Base-by-base conservation (phyloP, 371 early-diverging fungal species). In the Mucor piriformis region DNA sequence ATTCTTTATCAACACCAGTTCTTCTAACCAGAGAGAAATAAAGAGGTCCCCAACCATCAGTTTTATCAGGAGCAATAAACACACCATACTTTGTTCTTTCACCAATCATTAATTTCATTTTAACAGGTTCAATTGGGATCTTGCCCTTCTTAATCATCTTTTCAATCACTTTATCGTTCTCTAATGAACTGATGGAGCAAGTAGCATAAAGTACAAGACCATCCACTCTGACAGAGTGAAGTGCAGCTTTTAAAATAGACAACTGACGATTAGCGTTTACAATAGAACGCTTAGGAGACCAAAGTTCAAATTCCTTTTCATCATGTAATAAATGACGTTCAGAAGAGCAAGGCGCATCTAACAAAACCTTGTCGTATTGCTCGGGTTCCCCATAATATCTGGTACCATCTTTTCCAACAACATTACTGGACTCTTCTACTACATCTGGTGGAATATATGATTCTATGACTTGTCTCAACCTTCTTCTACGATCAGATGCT, bases 291-390 rank as follows among this genome's bases (percentile, higher is more conserved):
- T 69, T 69, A 33, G 74, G 74, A 11, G 82, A 61, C 81, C 87
- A 88, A 18, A 67, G 66, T 34, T 69, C 73, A 50, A 87, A 69
- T 37, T 82, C 85, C 23, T 69, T 79, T 38, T 64, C 65, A 48
- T 77, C 75, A 44, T 82, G 81, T n/a, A 87, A 20, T n/a, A 85
- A 58, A 68, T 88, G 87, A 13, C 88, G 72, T 58, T 91, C 91
- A 6, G 86, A 82, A n/a, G 88, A 87, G 61, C 92, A 92, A n/a
- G 92, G 92, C 7, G 89, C 91, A 66, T 92, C 92, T 23, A 90
- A 64, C 20, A 92, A 59, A 0, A 92, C 86, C 54, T 82, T 76
- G 59, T 88, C 85, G 27, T 85, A 88, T 23, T 76, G 75, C 44
- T 74, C 74, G 16, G 72, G 76, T 23, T 72, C 72, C 33, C 70